Evolutionary conservation across 805 yeast genomes (phyloP), one percentile per base, ranked within the genome.

Genomic region (Lachancea sp.): DNA sequence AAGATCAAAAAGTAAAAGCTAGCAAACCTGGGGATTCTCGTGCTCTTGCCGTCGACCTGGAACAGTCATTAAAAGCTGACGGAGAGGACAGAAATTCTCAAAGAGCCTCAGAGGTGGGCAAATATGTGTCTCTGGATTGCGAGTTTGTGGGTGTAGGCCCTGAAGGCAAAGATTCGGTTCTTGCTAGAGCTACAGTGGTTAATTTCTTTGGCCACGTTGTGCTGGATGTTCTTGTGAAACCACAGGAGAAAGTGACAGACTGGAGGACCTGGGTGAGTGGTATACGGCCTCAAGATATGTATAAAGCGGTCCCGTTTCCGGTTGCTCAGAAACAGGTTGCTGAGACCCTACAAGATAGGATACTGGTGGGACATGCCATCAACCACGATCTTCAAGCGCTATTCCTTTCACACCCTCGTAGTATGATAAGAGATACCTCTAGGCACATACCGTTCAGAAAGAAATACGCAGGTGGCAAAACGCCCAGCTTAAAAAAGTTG

Each of bases 241-340:
- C 96, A 2, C 65, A 70, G 27, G 89, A 82, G 55, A 69, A 67
- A 44, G 95, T 90, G 2, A 81, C 90, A 0, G 95, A 90, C 57
- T 90, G 93, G 90, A 73, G 97, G 62, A 90, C 97, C 0, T 81
- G 89, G 84, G 95, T 88, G 17, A 81, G 91, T 63, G 98, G 98
- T 20, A 77, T 90, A 2, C 70, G 81, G 2, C 87, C 95, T 0
- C 62, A 66, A 2, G 77, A 82, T 57, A 79, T 90, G 85, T 67
- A 68, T 25, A 62, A 70, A 35, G 96, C 96, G 0, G 72, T 82
- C 0, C 49, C 78, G 1, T 84, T 85, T 55, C 71, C 75, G 51
- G 77, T 77, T 19, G 95, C 91, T 0, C 95, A 84, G 59, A 52
- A 66, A 19, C 67, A 65, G 41, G 81, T 79, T 0, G 61, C 78